These are phyloP conservation scores for Fusarium nurragi DNA, from an alignment of 2,329 filamentous ascomycete genomes.

Conservation along the genomic window DNA sequence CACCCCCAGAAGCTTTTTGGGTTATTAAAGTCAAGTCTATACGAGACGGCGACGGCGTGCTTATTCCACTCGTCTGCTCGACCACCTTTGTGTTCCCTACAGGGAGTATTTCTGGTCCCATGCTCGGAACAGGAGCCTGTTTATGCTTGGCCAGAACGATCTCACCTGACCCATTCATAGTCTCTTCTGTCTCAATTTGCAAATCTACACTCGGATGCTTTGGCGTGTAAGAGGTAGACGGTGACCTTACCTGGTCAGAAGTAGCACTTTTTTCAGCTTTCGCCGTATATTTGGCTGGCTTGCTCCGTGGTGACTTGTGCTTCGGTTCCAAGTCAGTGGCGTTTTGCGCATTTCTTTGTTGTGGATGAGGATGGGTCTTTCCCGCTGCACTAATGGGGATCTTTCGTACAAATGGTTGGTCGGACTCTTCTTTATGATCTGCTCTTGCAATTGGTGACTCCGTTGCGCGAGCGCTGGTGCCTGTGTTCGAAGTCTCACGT, in stretches of 20 bases:
- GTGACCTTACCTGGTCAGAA: background rate
- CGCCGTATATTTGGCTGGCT: background rate
- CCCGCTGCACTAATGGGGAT: background rate
- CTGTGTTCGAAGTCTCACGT: background rate
- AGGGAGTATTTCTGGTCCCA: background rate
- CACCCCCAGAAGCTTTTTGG: background rate
- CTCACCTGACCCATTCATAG: background rate
- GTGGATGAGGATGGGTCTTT: background rate
- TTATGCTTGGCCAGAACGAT: background rate
- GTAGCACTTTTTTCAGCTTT: background rate
- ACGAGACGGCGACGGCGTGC: background rate
- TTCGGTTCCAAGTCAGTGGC: background rate
- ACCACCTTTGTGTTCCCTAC: background rate
- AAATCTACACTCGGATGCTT: background rate
- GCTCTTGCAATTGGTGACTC: background rate
- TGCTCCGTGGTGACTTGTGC: background rate
- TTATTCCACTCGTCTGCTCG: conserved; percentile 1
- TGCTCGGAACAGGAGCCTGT: background rate
- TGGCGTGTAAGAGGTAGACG: background rate
- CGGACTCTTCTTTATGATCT: background rate
- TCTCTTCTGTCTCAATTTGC: background rate
- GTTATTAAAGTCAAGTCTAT: background rate
- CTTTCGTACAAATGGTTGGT: background rate
- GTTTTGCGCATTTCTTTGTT: background rate
- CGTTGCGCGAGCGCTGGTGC: background rate